Conservation (phyloP, 176 grass and related monocot genomes). For the Hyparrhenia diplandra region DNA sequence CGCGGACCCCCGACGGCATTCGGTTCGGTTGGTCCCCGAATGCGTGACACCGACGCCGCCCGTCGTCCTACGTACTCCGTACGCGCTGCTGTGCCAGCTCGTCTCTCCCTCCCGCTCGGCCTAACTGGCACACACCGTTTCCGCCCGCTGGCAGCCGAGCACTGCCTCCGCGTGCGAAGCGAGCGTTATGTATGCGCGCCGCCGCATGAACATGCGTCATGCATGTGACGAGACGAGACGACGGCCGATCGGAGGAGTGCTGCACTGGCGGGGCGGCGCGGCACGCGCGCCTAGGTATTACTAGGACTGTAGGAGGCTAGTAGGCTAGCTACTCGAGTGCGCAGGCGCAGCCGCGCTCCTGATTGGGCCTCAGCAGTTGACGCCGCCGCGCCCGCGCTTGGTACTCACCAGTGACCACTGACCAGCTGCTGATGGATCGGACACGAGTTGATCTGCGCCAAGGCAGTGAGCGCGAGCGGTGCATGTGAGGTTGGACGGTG, state of each 20-base stretch:
- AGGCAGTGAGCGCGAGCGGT: not conserved
- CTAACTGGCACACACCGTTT: not conserved
- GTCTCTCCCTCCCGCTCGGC: not conserved
- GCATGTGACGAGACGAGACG: not conserved
- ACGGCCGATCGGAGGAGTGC: not conserved
- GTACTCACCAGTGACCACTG: not conserved
- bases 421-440: not conserved
- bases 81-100: not conserved
- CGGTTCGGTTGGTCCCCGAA: not conserved
- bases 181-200: not conserved
- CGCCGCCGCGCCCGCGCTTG: not conserved
- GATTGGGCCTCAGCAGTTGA: conserved; percentile 32
- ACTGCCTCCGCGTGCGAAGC: not conserved
- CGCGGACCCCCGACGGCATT: not conserved
- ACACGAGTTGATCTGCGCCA: not conserved
- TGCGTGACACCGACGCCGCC: not conserved
- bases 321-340: not conserved
- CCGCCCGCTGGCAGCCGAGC: not conserved
- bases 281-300: not conserved
- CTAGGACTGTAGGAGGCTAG: not conserved
- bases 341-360: not conserved
- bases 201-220: not conserved
- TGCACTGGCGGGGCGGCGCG: not conserved
- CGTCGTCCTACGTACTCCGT: not conserved
- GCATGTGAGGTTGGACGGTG: not conserved